Evolutionary conservation across 164 flowering plant genomes (phyloP), one percentile per base, ranked within the genome.

Genomic region (Taxillus chinensis): DNA sequence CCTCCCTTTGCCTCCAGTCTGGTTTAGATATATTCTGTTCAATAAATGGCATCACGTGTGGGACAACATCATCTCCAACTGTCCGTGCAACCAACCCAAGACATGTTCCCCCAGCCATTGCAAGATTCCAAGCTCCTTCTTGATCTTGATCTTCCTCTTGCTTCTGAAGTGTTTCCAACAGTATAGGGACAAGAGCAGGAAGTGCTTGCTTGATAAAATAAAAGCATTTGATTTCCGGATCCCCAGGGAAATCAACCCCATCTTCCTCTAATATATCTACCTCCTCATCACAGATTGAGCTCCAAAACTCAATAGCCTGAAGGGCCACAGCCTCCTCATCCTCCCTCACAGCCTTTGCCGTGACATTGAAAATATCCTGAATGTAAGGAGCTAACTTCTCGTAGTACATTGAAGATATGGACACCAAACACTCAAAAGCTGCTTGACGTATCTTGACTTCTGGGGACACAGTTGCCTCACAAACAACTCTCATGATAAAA

Each of bases 71-170:
- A 69, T 83, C 88, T 5, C 82, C 83, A 12, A 81, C 88, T 41
- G 88, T 83, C 48, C 81, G 68, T 48, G 85, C 85, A 42, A 81
- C 86, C 72, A 83, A 72, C 9, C 84, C 85, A 53, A 83, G 73
- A 67, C 88, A 83, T 15, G 88, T 83, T 7, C 88, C 88, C 27
- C 88, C 86, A 61, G 88, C 88, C 88, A 83, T 83, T 8, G 88
- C 82, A 71, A 81, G 69, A 58, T 83, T 83, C 88, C 88, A 83
- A 16, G 81, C 85, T 59, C 82, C 84, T 0, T 27, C 27, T 64
- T 74, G 81, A 77, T 83, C 84, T 45, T 83, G 85, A 64, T 79
- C 88, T 62, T 83, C 88, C 48, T 83, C 88, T 59, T 83, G 86
- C 78, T 81, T 83, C 15, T 81, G 78, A 0, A 83, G 77, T 16